These are phyloP conservation scores for Warburgia ugandensis DNA, from an alignment of 164 flowering plant genomes.

Conservation along the genomic window DNA sequence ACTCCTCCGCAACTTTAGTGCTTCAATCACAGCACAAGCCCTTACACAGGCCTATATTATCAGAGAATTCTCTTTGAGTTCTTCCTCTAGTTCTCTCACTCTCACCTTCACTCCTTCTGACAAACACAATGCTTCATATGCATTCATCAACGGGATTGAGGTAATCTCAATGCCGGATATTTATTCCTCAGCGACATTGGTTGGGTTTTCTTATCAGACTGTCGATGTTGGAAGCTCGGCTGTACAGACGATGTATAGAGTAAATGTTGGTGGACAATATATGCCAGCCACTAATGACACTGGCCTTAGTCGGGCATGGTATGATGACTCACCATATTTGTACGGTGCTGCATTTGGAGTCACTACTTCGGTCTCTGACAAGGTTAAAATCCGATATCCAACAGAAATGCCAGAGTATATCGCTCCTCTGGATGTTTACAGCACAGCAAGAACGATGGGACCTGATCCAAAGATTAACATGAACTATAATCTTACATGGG, in stretches of 20 bases:
- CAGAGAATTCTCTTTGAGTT: conserved; percentile 38
- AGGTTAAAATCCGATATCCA: conserved; percentile 25
- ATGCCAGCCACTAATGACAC: conserved; percentile 59
- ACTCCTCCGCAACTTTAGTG: conserved; percentile 66
- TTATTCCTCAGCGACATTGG: conserved; percentile 32
- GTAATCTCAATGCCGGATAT: conserved; percentile 43
- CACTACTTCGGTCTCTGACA: conserved; percentile 19
- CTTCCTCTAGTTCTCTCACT: conserved; percentile 19
- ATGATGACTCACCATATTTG: conserved; percentile 60
- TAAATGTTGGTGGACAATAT: conserved; percentile 75
- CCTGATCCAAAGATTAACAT: conserved; percentile 29
- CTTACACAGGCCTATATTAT: conserved; percentile 62
- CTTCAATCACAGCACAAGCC: conserved; percentile 59
- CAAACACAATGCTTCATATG: conserved; percentile 32
- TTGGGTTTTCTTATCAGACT: conserved; percentile 30
- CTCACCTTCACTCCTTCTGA: conserved; percentile 49
- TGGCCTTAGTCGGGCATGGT: conserved; percentile 55
- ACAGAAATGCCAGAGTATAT: conserved; percentile 18
- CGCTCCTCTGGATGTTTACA: conserved; percentile 57
- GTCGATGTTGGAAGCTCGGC: conserved; percentile 17
- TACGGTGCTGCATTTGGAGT: conserved; percentile 47
- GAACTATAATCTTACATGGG: conserved; percentile 69
- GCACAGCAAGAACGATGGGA: conserved; percentile 55
- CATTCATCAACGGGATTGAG: conserved; percentile 81
- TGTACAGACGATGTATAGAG: conserved; percentile 56